These are phyloP conservation scores for Tagetes erecta DNA, from an alignment of 129 eudicot species.

Conservation along the genomic window DNA sequence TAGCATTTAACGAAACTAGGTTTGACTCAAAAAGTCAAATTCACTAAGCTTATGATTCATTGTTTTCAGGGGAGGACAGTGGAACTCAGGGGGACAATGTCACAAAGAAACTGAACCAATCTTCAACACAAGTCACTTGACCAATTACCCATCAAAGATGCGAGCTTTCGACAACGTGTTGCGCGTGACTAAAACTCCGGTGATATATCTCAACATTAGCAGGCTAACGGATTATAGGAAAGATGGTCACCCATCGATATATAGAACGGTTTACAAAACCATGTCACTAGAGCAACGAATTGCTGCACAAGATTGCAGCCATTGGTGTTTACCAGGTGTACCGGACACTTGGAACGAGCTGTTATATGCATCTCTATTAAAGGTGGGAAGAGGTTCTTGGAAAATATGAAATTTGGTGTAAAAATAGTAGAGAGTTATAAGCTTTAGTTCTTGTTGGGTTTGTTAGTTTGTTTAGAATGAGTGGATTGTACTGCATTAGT, in stretches of 20 bases:
- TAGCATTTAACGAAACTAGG: not conserved
- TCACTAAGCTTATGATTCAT: constrained; percentile 13
- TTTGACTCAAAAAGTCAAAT: constrained; percentile 11
- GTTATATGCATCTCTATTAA: constrained; percentile 71
- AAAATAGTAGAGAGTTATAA: constrained; percentile 17
- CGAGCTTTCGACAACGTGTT: constrained; percentile 58
- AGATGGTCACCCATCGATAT: constrained; percentile 89
- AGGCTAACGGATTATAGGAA: constrained; percentile 85
- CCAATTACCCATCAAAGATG: constrained; percentile 79
- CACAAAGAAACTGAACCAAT: constrained; percentile 85
- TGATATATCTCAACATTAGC: constrained; percentile 72
- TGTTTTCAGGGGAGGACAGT: constrained; percentile 80
- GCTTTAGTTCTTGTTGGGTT: constrained; percentile 12
- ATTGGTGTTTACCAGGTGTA: constrained; percentile 97
- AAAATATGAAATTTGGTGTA: constrained; percentile 31
- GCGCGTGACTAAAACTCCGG: constrained; percentile 63
- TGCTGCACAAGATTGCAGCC: constrained; percentile 90
- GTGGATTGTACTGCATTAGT: not conserved
- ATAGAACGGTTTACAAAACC: constrained; percentile 51
- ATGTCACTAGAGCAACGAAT: constrained; percentile 34
- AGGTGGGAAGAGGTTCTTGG: constrained; percentile 58
- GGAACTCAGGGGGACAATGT: constrained; percentile 98
- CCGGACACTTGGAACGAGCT: constrained; percentile 95
- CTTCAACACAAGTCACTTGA: constrained; percentile 51
- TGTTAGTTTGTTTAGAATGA: constrained; percentile 6